Base-by-base conservation (phyloP, 2,329 filamentous ascomycete genomes). In the Didymella lethalis region DNA sequence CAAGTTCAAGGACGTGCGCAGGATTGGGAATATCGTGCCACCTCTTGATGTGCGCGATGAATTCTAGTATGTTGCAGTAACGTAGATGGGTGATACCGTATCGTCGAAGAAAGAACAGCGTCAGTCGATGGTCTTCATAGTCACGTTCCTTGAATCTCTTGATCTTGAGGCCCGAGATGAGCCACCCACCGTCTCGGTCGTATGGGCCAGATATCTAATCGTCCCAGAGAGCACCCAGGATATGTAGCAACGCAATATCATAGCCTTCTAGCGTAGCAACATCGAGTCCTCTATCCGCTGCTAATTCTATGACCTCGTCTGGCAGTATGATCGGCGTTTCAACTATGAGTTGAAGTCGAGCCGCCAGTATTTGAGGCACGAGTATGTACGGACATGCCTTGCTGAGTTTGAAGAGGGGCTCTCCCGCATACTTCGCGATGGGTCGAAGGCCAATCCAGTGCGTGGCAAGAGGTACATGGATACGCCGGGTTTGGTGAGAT, bases 1-100 rank as follows among this genome's bases (percentile, higher is more conserved):
- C 45, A 11, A 46, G 43, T 11, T 49, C 50, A 8, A 59, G 45
- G 7, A 59, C 40, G 8, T 38, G 36, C 4, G 40, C n/a, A 31
- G 56, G 56, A 16, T 59, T 59, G 23, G 56, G 56, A 23, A 50
- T n/a, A 7, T 29, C 31, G n/a, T 28, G 49, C 56, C 56, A 59
- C 31, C 56, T 50, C 16, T 43, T 48, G n/a, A 47, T 47, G 50
- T 59, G 56, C 14, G 46, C 38, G 20, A 59, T 34, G 16, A 54
- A 59, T 23, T 59, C 56, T 10, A 54, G 50, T 45, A 59, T 54
- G 46, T 59, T 59, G 46, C 46, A 53, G 20, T 32, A 31, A 26
- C 56, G 50, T 20, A 47, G 40, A 25, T 59, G 56, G 6, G 48
- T 50, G 25, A 45, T 23, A 5, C 26, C 32, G 5, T 50, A 25